These are phyloP conservation scores for Globisporangium cylindrosporum DNA, from an alignment of 352 stramenopile species.

Conservation along the genomic window DNA sequence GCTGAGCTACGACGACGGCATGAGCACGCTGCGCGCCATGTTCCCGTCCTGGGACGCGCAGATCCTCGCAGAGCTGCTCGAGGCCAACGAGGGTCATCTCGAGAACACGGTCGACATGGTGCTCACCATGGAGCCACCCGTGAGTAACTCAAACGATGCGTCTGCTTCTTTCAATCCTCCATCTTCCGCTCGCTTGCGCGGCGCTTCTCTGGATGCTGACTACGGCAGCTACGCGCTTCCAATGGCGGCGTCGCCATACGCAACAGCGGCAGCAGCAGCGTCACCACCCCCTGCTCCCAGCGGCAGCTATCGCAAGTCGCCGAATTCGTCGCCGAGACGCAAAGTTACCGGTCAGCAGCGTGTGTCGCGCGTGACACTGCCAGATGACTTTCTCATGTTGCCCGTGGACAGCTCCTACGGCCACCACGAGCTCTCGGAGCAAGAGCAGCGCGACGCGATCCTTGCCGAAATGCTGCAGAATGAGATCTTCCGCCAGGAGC, in stretches of 20 bases:
- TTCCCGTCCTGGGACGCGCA: slow-evolving; percentile 74
- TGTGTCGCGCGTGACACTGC: slow-evolving; percentile 35
- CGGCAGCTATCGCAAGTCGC: slow-evolving; percentile 10
- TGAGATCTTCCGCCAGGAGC: slow-evolving; percentile 76
- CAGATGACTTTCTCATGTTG: slow-evolving; percentile 72
- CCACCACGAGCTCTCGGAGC: slow-evolving; percentile 38
- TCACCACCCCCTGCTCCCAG: slow-evolving; percentile 11
- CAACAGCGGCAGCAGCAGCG: background rate
- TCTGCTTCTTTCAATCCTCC: background rate
- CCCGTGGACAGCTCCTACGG: slow-evolving; percentile 26
- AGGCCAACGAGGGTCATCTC: slow-evolving; percentile 62
- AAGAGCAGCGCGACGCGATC: slow-evolving; percentile 68
- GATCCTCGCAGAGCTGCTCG: slow-evolving; percentile 57
- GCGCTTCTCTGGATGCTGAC: background rate
- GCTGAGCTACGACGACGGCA: slow-evolving; percentile 54
- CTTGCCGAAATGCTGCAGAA: slow-evolving; percentile 82
- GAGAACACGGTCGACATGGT: slow-evolving; percentile 75
- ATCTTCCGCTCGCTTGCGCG: background rate
- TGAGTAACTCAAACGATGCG: slow-evolving; percentile 9
- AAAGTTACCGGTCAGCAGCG: slow-evolving; percentile 16
- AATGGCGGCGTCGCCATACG: slow-evolving; percentile 5
- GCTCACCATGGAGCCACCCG: slow-evolving; percentile 60
- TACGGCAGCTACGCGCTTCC: slow-evolving; percentile 6
- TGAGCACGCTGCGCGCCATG: slow-evolving; percentile 65
- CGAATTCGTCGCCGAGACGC: slow-evolving; percentile 13